These are phyloP conservation scores for Lolium multiflorum DNA, from an alignment of 176 grass and related monocot genomes.

Conservation along the genomic window DNA sequence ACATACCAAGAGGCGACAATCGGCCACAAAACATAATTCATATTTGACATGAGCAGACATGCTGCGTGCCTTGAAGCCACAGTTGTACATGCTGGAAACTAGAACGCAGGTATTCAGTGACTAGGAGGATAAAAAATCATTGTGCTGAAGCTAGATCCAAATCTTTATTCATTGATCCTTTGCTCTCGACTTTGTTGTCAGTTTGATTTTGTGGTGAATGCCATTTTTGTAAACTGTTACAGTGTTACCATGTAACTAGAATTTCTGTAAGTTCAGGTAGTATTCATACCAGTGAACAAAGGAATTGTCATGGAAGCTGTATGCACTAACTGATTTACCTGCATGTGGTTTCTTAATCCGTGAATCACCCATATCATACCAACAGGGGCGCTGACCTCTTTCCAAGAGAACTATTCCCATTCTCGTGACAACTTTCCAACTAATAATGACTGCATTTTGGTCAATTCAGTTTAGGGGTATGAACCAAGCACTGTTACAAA, in stretches of 20 bases:
- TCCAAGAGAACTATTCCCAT: not conserved
- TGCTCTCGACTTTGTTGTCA: conserved; percentile 34
- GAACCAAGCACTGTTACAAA: not conserved
- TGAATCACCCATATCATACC: not conserved
- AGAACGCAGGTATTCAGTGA: conserved; percentile 4
- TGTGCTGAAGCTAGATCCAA: conserved; percentile 30
- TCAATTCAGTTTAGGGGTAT: not conserved
- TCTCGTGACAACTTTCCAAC: not conserved
- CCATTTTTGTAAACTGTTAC: conserved; percentile 2
- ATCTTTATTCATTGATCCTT: conserved; percentile 36
- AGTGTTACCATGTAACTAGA: conserved; percentile 35
- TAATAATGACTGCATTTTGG: not conserved
- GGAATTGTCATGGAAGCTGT: not conserved
- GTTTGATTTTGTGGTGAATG: conserved; percentile 31
- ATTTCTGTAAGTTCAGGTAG: conserved; percentile 16
- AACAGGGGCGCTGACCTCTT: not conserved
- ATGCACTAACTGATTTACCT: not conserved
- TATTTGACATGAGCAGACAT: not conserved
- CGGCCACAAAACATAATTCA: not conserved
- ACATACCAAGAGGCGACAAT: conserved; percentile 8
- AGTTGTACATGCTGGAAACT: conserved; percentile 30
- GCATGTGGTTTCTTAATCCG: not conserved
- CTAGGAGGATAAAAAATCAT: not conserved
- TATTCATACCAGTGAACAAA: not conserved
- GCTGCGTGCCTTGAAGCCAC: not conserved